Percentiles rank a stretch among this genome's conserved stretches.
Conservation (phyloP, 163 green algal genomes). For the Volvox carteri region DNA sequence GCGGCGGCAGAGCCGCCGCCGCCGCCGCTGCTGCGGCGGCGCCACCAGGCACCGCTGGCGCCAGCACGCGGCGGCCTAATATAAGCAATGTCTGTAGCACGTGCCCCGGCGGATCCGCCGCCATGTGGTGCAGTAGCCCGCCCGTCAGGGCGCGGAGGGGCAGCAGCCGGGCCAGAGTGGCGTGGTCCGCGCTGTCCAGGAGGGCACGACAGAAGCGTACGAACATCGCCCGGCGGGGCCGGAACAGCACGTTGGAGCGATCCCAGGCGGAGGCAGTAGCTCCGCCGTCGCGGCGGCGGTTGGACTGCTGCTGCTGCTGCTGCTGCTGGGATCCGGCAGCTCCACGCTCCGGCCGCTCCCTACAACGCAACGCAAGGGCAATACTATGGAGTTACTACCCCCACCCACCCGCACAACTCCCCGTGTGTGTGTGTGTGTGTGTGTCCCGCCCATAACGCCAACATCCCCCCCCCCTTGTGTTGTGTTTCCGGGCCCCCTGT, state of each 20-base stretch:
- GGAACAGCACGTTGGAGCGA: conserved; percentile 14
- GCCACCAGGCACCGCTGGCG: background rate
- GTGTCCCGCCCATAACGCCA: too few relatives aligned
- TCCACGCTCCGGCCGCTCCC: conserved; percentile 1
- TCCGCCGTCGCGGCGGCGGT: background rate
- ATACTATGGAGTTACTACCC: background rate
- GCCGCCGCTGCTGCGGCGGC: conserved; percentile 1
- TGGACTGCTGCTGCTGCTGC: background rate
- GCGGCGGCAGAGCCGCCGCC: conserved; percentile 30
- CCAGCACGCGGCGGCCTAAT: conserved; percentile 49
- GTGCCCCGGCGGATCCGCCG: conserved; percentile 58
- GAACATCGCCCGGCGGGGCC: conserved; percentile 61
- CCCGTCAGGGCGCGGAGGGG: conserved; percentile 56
- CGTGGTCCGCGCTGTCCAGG: conserved; percentile 51
- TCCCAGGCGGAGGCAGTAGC: background rate
- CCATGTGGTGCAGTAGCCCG: conserved; percentile 57
- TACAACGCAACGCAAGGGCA: background rate
- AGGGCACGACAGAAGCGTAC: conserved; percentile 52
- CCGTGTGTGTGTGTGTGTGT: too few relatives aligned
- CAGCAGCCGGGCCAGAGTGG: conserved; percentile 62
- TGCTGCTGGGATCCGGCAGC: background rate
- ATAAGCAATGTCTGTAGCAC: conserved; percentile 51
- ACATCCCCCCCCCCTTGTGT: too few relatives aligned
- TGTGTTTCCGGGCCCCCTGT: too few relatives aligned
- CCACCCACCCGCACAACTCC: too few relatives aligned